These are phyloP conservation scores for Populus deltoides DNA, from an alignment of 345 rosid species.

Conservation along the genomic window DNA sequence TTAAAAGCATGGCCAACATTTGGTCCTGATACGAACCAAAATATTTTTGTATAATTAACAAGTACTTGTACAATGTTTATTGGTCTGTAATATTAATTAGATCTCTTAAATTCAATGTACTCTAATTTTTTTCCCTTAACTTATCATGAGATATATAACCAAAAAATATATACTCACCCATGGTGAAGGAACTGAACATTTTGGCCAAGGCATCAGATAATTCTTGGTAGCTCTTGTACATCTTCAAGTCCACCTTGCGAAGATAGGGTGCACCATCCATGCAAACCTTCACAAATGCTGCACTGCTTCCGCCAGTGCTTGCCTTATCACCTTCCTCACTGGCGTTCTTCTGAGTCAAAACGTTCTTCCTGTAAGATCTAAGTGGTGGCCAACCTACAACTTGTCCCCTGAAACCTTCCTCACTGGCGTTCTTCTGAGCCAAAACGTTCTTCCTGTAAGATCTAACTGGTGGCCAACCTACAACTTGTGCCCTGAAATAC, in stretches of 20 bases:
- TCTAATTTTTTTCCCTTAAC: background rate
- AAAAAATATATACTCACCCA: constrained; percentile 47
- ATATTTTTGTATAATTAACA: background rate
- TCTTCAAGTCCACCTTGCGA: constrained; percentile 90
- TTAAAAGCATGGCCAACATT: background rate
- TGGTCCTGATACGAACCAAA: background rate
- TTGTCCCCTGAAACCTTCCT: constrained; percentile 56
- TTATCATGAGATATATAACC: background rate
- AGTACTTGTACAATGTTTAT: background rate
- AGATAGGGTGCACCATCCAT: constrained; percentile 98
- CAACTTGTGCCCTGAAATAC: constrained; percentile 67
- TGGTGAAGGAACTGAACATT: constrained; percentile 96
- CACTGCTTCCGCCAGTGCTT: constrained; percentile 30
- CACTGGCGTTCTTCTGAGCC: constrained; percentile 51
- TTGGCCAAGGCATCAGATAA: constrained; percentile 84
- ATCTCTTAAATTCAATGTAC: background rate
- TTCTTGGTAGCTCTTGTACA: constrained; percentile 79
- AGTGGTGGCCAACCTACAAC: constrained; percentile 99
- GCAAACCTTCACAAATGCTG: constrained; percentile 86
- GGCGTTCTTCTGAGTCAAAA: constrained; percentile 62
- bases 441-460: constrained; percentile 83
- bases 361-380: constrained; percentile 82
- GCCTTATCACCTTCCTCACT: constrained; percentile 30
- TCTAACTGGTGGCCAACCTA: constrained; percentile 98
- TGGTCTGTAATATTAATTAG: background rate